These are phyloP conservation scores for Otatea glauca DNA, from an alignment of 176 grass and related monocot species.

Conservation along the genomic window DNA sequence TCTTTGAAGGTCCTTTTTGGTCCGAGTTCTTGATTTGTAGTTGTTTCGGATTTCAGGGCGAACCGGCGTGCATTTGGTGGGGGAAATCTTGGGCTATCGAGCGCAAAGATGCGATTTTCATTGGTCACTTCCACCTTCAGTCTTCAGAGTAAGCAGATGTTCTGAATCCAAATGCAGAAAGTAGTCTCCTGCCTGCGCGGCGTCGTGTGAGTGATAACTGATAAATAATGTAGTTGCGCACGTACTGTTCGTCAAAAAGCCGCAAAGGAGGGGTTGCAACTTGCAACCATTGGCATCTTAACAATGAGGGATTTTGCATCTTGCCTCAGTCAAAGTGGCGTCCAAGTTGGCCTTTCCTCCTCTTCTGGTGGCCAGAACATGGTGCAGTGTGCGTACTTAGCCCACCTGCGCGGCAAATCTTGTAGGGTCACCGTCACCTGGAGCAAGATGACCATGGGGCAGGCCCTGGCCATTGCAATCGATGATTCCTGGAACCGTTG, in stretches of 20 bases:
- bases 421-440: conserved; percentile 59
- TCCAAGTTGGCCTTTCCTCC: conserved; percentile 54
- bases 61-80: neutral
- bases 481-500: conserved; percentile 47
- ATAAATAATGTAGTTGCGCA: conserved; percentile 18
- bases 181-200: neutral
- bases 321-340: conserved; percentile 56
- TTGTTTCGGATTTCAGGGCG: conserved; percentile 30
- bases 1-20: neutral
- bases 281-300: conserved; percentile 10
- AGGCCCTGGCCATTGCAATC: conserved; percentile 45
- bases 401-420: conserved; percentile 41
- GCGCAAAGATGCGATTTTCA: conserved; percentile 12
- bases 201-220: neutral
- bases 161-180: conserved; percentile 17
- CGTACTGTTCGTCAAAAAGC: conserved; percentile 50
- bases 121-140: neutral
- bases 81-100: conserved; percentile 12
- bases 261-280: neutral
- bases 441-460: conserved; percentile 56
- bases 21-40: conserved; percentile 13
- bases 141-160: neutral
- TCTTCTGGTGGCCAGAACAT: conserved; percentile 46
- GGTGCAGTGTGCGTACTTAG: conserved; percentile 59
- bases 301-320: conserved; percentile 64